Conservation (phyloP, 306 rosid species). For the Dalbergia cultrata region DNA sequence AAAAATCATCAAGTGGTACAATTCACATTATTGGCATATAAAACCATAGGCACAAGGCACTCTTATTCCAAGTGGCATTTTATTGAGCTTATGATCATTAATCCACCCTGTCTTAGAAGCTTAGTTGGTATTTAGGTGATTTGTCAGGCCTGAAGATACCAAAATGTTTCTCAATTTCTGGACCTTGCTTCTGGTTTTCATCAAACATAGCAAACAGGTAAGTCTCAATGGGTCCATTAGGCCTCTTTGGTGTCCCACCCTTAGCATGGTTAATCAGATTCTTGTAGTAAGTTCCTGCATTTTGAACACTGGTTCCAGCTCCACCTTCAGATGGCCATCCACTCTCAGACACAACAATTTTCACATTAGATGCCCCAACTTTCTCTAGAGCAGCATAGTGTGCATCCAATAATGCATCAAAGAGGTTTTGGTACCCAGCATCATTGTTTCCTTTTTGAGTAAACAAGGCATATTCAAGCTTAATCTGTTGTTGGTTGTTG, state of each 20-base stretch:
- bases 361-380: slow-evolving; percentile 50
- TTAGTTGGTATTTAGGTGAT: slow-evolving; percentile 58
- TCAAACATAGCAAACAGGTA: slow-evolving; percentile 67
- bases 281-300: slow-evolving; percentile 60
- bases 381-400: slow-evolving; percentile 74
- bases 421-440: slow-evolving; percentile 62
- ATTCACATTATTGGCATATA: slow-evolving; percentile 1
- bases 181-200: slow-evolving; percentile 47
- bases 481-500: slow-evolving; percentile 4
- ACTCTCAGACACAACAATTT: slow-evolving; percentile 71
- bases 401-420: slow-evolving; percentile 70
- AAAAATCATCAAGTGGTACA: neutral
- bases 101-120: slow-evolving; percentile 30
- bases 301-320: slow-evolving; percentile 45
- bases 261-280: slow-evolving; percentile 65
- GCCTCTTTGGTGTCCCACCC: slow-evolving; percentile 68
- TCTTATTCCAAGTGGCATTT: slow-evolving; percentile 23
- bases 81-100: neutral
- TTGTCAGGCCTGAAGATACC: slow-evolving; percentile 58
- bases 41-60: neutral
- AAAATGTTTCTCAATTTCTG: slow-evolving; percentile 52
- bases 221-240: slow-evolving; percentile 54
- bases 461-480: slow-evolving; percentile 63
- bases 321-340: slow-evolving; percentile 83
- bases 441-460: slow-evolving; percentile 48